Evolutionary conservation across 2,329 filamentous ascomycete species (phyloP), one percentile per base, ranked within the genome.

Genomic region (Colletotrichum sp.): DNA sequence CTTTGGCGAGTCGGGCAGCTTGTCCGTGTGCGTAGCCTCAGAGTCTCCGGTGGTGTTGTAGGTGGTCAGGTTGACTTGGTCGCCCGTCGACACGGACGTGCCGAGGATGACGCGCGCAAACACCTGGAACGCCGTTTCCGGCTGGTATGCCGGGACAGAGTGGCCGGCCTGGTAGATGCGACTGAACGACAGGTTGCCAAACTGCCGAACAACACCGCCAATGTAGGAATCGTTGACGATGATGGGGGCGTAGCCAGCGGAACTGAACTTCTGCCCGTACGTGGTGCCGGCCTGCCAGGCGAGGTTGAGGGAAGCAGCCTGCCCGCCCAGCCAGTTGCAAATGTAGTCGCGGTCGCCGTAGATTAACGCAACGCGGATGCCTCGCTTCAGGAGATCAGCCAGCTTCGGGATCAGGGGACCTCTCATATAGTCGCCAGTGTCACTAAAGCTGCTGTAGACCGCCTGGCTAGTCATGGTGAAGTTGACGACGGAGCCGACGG

Each of bases 161-260:
- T 94, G 93, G 3, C 93, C 92, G 18, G 92, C 88, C 79, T 94
- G 90, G 81, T 92, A 94, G 64, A 94, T 87, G 9, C 93, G 88
- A 70, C 90, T 91, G 82, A 94, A 94, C 18, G 90, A 92, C 70
- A 94, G 89, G 79, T 96, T 96, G 13, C 93, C 94, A 79, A 92
- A 94, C 82, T 97, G 94, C 6, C 94, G 90, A 0, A 95, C 94
- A 72, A 91, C 90, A 24, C 95, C 95, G 67, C 91, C 94, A 80
- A 92, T 91, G 83, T 94, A 93, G 8, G 89, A 88, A 30, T 88
- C 88, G 81, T 95, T 94, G 55, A 94, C 92, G 15, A 92, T 86
- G 77, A 97, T 92, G 16, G 93, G 91, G 1, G 92, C 90, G 81
- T 97, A 97, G 1, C 94, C 94, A 1, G 95, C 92, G 0, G 86